Percentiles rank a stretch among this genome's conserved stretches.
Conservation (phyloP, 2,329 filamentous ascomycete genomes). For the Zymoseptoria brevis region DNA sequence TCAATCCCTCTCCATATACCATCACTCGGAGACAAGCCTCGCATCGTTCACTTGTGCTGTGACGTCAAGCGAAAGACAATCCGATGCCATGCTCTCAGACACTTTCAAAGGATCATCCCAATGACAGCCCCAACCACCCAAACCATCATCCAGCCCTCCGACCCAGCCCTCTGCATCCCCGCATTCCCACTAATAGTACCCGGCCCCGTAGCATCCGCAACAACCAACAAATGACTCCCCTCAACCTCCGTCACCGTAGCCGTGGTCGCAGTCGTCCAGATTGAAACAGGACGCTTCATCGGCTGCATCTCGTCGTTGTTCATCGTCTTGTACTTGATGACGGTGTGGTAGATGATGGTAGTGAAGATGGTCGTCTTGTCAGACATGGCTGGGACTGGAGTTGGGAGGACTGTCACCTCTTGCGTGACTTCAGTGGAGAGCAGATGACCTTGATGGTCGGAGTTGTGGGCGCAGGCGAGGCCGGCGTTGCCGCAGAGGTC, state of each 20-base stretch:
- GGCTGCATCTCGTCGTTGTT: not conserved
- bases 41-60: too few species aligned
- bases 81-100: too few species aligned
- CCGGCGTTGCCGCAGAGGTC: not conserved
- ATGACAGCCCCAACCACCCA: not conserved
- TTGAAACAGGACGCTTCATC: not conserved
- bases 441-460: not conserved
- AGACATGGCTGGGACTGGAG: not conserved
- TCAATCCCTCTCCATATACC: too few species aligned
- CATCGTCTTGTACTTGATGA: not conserved
- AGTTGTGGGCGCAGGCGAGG: not conserved
- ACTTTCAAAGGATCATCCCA: too few species aligned
- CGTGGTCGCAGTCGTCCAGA: not conserved
- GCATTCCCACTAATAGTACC: not conserved
- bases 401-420: not conserved
- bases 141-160: too few species aligned
- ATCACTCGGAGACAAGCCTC: too few species aligned
- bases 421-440: not conserved
- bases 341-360: not conserved
- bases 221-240: not conserved
- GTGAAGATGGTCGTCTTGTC: not conserved
- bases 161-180: not conserved
- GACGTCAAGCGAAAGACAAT: too few species aligned
- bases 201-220: not conserved
- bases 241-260: not conserved